Evolutionary conservation across 106 monocot genomes (phyloP).

Genomic region (Apostasia shenzhenica): DNA sequence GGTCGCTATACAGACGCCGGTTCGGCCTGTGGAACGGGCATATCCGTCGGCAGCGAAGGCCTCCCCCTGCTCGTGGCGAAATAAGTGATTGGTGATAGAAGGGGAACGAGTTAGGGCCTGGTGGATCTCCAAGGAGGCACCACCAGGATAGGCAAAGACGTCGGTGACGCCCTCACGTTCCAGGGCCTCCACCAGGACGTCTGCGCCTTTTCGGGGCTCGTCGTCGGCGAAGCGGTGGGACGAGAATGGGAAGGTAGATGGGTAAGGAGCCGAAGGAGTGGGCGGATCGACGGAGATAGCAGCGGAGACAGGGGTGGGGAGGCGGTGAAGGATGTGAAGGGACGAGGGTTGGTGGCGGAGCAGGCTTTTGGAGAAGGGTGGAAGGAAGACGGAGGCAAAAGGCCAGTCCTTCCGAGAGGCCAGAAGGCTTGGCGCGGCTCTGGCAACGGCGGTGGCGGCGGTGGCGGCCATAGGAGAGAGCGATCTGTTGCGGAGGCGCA

Average conservation of each 20-base stretch:
- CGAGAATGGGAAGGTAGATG: too few species aligned
- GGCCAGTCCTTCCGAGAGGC: too few species aligned
- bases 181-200: conserved; percentile 82
- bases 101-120: conserved; percentile 81
- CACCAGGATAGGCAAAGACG: conserved; percentile 86
- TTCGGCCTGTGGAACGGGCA: conserved; percentile 66
- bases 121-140: conserved; percentile 93
- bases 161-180: conserved; percentile 71
- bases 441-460: too few species aligned
- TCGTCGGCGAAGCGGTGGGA: conserved; percentile 20
- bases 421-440: too few species aligned
- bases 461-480: too few species aligned
- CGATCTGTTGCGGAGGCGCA: too few species aligned
- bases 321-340: not conserved
- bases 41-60: conserved; percentile 69
- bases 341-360: too few species aligned
- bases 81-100: conserved; percentile 53
- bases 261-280: not conserved
- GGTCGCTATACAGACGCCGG: conserved; percentile 84
- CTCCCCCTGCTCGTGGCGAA: conserved; percentile 91
- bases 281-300: not conserved
- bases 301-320: not conserved
- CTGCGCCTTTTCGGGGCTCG: conserved; percentile 80
- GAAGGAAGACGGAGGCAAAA: too few species aligned
- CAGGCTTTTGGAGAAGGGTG: too few species aligned